A percentile compares a stretch with the other conserved stretches of the same genome.
Conservation (phyloP, 371 early-diverging fungal species). For the Parasitella parasitica region DNA sequence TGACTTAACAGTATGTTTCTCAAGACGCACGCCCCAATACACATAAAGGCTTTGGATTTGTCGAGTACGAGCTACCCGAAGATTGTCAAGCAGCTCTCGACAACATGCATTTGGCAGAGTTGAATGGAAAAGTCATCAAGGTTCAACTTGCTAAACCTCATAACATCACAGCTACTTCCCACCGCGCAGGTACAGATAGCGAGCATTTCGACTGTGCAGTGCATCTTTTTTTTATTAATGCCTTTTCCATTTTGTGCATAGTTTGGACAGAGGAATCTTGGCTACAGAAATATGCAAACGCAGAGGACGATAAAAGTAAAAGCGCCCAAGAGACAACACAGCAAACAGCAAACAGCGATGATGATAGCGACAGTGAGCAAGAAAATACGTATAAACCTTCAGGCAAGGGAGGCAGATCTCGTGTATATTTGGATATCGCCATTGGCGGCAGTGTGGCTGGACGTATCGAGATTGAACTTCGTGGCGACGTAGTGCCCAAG, state of each 20-base stretch:
- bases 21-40: slow-evolving; percentile 44
- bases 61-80: slow-evolving; percentile 84
- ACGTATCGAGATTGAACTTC: slow-evolving; percentile 75
- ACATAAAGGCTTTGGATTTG: slow-evolving; percentile 94
- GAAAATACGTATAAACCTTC: slow-evolving; percentile 2
- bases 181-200: slow-evolving; percentile 54
- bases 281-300: slow-evolving; percentile 61
- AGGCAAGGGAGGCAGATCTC: slow-evolving; percentile 22
- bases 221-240: neutral
- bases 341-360: neutral
- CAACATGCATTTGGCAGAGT: slow-evolving; percentile 91
- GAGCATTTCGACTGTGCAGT: neutral
- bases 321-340: slow-evolving; percentile 4
- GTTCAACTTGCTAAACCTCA: slow-evolving; percentile 83
- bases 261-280: slow-evolving; percentile 81
- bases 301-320: slow-evolving; percentile 19
- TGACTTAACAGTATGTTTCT: neutral
- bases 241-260: slow-evolving; percentile 1
- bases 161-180: slow-evolving; percentile 55
- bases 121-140: slow-evolving; percentile 87
- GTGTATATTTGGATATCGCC: slow-evolving; percentile 56
- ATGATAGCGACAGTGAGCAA: slow-evolving; percentile 6
- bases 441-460: slow-evolving; percentile 62
- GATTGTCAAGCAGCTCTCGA: slow-evolving; percentile 91
- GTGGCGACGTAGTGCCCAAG: slow-evolving; percentile 74